Percentiles rank a stretch among this genome's conserved stretches.
These are phyloP conservation scores for Orbilia oligospora DNA, from an alignment of 2,329 filamentous ascomycete species.

Conservation along the genomic window DNA sequence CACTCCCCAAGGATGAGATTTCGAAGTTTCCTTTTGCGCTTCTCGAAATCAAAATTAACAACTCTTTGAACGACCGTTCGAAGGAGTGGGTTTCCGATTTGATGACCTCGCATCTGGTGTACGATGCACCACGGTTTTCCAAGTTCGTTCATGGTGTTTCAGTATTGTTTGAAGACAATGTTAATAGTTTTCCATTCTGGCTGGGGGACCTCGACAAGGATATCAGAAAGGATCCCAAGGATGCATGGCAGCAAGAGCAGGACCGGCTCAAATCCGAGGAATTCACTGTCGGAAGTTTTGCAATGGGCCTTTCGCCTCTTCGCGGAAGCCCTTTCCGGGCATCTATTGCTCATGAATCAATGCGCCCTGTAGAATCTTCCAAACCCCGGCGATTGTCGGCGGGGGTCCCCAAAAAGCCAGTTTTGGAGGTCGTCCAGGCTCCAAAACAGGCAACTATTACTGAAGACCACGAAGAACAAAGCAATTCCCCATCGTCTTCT, in stretches of 20 bases:
- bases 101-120: constrained; percentile 92
- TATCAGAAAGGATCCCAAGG: constrained; percentile 91
- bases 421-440: constrained; percentile 30
- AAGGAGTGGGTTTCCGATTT: constrained; percentile 91
- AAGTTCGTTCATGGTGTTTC: constrained; percentile 97
- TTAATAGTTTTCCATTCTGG: constrained; percentile 98
- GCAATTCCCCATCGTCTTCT: constrained; percentile 68
- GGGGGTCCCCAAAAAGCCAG: constrained; percentile 63
- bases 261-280: constrained; percentile 86
- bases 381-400: constrained; percentile 72
- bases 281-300: constrained; percentile 87
- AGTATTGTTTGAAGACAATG: constrained; percentile 91
- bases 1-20: constrained; percentile 91
- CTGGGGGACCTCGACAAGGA: constrained; percentile 90
- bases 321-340: constrained; percentile 59
- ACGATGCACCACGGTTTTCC: constrained; percentile 89
- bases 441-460: constrained; percentile 63
- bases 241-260: constrained; percentile 92
- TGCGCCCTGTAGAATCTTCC: constrained; percentile 76
- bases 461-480: constrained; percentile 66
- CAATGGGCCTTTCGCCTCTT: constrained; percentile 71
- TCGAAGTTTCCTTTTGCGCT: constrained; percentile 90
- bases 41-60: constrained; percentile 90
- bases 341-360: constrained; percentile 32
- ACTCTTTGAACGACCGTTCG: constrained; percentile 74